Evolutionary conservation across 176 grass and related monocot species (phyloP).

Genomic region (Rhynchospora tenuis): DNA sequence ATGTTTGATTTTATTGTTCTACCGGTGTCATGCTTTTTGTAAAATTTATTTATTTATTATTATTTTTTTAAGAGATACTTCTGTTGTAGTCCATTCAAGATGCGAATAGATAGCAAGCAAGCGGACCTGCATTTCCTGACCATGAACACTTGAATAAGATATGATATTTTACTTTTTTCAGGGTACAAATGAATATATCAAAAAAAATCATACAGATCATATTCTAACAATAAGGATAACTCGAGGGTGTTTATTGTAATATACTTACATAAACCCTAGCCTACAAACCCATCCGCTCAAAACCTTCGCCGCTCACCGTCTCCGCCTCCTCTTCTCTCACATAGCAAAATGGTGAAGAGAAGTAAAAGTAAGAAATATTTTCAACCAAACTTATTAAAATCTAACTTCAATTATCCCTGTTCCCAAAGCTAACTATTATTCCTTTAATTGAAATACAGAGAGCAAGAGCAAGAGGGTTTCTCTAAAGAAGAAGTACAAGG

Average conservation of each 20-base stretch:
- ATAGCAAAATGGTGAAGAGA: constrained; percentile 59
- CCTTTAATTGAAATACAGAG: constrained; percentile 20
- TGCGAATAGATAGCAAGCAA: too few relatives aligned
- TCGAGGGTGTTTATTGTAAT: background rate
- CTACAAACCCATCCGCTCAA: background rate
- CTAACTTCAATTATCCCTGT: background rate
- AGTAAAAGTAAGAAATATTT: constrained; percentile 61
- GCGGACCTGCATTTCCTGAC: too few relatives aligned
- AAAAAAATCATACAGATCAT: background rate
- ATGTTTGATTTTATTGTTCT: too few relatives aligned
- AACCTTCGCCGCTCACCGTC: background rate
- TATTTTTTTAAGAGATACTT: too few relatives aligned
- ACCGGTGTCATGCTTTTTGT: too few relatives aligned
- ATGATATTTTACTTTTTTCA: too few relatives aligned
- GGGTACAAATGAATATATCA: too few relatives aligned
- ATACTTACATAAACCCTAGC: constrained; percentile 6
- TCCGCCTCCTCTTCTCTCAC: background rate
- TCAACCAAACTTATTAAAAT: background rate
- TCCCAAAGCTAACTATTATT: background rate
- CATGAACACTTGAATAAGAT: too few relatives aligned
- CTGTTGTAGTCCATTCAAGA: too few relatives aligned
- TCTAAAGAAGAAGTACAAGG: constrained; percentile 80
- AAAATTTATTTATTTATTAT: too few relatives aligned
- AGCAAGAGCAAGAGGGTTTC: constrained; percentile 94
- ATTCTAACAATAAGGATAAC: background rate